Evolutionary conservation across 352 stramenopile species (phyloP).

Genomic region (Phytophthora parvispora): DNA sequence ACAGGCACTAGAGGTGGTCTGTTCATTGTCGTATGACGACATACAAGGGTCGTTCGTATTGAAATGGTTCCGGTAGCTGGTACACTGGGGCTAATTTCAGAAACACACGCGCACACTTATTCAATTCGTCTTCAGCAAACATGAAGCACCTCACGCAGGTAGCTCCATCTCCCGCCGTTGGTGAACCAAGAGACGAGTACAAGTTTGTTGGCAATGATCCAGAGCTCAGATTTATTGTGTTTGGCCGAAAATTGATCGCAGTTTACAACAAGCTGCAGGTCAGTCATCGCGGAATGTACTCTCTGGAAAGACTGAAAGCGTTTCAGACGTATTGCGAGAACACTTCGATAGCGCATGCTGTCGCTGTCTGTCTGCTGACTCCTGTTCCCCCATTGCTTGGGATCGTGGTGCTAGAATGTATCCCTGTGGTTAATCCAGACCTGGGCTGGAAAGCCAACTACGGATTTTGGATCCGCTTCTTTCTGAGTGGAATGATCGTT

Average conservation of each 20-base stretch:
- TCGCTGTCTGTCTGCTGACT: slow-evolving; percentile 1
- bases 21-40: too few relatives aligned
- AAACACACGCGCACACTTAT: background rate
- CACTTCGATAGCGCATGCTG: background rate
- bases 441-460: slow-evolving; percentile 31
- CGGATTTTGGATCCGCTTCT: slow-evolving; percentile 33
- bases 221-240: background rate
- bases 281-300: slow-evolving; percentile 42
- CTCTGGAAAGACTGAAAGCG: slow-evolving; percentile 39
- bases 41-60: too few relatives aligned
- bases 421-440: slow-evolving; percentile 12
- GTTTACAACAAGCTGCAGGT: slow-evolving; percentile 24
- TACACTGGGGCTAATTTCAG: background rate
- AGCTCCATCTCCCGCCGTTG: background rate
- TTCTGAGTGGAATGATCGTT: slow-evolving; percentile 10
- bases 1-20: too few relatives aligned
- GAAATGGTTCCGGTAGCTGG: background rate
- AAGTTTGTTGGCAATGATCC: too few relatives aligned
- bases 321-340: slow-evolving; percentile 38
- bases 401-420: slow-evolving; percentile 21
- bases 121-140: background rate
- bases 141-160: background rate
- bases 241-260: background rate
- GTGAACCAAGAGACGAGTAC: background rate
- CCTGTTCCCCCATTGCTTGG: slow-evolving; percentile 8